Base-by-base conservation (phyloP, 768 basidiomycete genomes). In the Pisolithus microcarpus region DNA sequence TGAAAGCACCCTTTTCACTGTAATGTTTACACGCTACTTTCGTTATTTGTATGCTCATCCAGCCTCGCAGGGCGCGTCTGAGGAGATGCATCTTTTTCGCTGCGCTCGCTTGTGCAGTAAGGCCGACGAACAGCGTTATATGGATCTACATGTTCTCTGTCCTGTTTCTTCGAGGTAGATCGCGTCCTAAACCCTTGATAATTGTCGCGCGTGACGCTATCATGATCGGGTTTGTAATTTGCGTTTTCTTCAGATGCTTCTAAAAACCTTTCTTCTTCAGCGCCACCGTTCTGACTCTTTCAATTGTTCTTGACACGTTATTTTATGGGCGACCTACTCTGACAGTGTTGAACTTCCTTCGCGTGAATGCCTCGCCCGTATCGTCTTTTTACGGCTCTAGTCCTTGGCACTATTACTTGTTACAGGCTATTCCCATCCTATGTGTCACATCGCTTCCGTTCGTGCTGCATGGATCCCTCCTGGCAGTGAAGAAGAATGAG, bases 331-430 rank as follows among this genome's bases (percentile, higher is more conserved):
- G 66, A 52, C 73, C 75, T 0, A 86, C 82, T 3, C 72, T 91
- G 57, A 92, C 93, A 0, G 79, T 87, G 2, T 64, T 87, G 38
- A 91, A 90, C 58, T 99, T 99, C 67, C 63, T 95, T 24, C 67
- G 75, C 23, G 83, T 85, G 44, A 99, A 99, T 62, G 66, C 92
- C 11, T 85, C 93, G 4, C 75, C 80, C 3, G 79, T 97, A 31
- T 95, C 96, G 0, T 71, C 85, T n/a, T 96, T 96, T 69, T 99
- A 97, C 62, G 96, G 96, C 18, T 70, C 76, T 2, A 91, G 79
- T 58, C 70, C 87, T 5, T 89, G 84, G 82, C 89, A 96, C 61
- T 98, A 89, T 64, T 97, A 99, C 62, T 53, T 96, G 38, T 76
- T 79, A 0, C 94, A 97, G 67, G 92, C 77, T 0, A 60, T 98